Evolutionary conservation across 2,329 filamentous ascomycete genomes (phyloP).

Genomic region (Penicillium sp.): DNA sequence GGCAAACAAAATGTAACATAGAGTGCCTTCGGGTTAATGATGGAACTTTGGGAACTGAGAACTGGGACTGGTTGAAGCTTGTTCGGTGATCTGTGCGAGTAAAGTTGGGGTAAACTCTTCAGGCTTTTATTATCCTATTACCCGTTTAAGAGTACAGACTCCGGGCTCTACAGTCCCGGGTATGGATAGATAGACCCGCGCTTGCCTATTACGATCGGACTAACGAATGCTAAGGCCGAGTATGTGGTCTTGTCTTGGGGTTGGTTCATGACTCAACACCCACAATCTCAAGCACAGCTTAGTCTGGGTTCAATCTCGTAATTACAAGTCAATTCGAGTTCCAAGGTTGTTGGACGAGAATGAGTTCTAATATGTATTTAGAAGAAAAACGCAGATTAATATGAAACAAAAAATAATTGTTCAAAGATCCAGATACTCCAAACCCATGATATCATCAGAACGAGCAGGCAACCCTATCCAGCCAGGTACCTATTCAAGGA

Average conservation of each 20-base stretch:
- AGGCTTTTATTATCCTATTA: background rate
- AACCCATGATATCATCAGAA: slow-evolving; percentile 28
- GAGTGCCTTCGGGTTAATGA: background rate
- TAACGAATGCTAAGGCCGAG: too few relatives aligned
- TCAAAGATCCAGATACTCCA: slow-evolving; percentile 20
- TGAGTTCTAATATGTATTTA: too few relatives aligned
- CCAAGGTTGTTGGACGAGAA: too few relatives aligned
- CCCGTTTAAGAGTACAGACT: background rate
- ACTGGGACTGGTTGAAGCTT: slow-evolving; percentile 4
- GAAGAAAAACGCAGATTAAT: background rate
- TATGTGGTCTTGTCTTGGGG: too few relatives aligned
- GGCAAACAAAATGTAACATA: slow-evolving; percentile 7
- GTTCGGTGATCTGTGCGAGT: background rate
- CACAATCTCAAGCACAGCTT: too few relatives aligned
- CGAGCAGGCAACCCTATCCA: slow-evolving; percentile 17
- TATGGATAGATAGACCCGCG: too few relatives aligned
- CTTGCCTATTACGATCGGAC: too few relatives aligned
- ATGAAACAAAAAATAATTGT: slow-evolving; percentile 6
- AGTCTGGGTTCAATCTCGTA: too few relatives aligned
- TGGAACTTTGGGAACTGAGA: background rate
- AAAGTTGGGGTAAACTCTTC: background rate
- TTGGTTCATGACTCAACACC: too few relatives aligned
- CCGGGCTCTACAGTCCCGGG: too few relatives aligned
- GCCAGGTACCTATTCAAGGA: slow-evolving; percentile 19
- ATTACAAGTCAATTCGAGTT: too few relatives aligned